Evolutionary conservation across 2,329 filamentous ascomycete genomes (phyloP).

Genomic region (Myrmaecium sp.): DNA sequence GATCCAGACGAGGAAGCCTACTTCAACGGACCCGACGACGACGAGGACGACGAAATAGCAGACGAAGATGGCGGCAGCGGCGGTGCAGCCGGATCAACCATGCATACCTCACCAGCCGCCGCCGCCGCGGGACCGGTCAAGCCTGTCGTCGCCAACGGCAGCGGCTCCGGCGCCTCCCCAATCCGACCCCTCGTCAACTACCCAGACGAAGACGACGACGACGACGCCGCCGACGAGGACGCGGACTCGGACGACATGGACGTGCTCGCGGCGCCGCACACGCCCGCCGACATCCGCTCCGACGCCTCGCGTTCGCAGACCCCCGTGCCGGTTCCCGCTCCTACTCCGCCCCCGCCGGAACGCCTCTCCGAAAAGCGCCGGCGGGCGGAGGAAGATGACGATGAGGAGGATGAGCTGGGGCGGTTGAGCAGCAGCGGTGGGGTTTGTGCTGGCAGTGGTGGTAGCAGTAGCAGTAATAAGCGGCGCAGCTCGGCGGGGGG

Average conservation of each 20-base stretch:
- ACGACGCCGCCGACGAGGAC: constrained; percentile 29
- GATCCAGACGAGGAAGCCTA: constrained; percentile 84
- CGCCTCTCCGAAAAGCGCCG: constrained; percentile 76
- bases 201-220: constrained; percentile 72
- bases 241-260: background rate
- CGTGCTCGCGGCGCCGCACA: background rate
- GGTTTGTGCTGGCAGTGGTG: too few species aligned
- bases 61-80: constrained; percentile 12
- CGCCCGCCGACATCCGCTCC: background rate
- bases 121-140: too few species aligned
- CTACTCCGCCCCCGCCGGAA: constrained; percentile 37
- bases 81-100: too few species aligned
- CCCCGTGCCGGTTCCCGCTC: background rate
- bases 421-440: constrained; percentile 24
- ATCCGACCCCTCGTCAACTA: constrained; percentile 71
- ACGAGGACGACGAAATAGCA: constrained; percentile 56
- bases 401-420: constrained; percentile 73
- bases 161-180: constrained; percentile 47
- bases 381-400: constrained; percentile 84
- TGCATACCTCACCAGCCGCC: too few species aligned
- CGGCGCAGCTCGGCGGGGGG: constrained; percentile 3
- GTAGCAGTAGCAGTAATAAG: too few species aligned
- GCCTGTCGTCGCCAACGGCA: constrained; percentile 13
- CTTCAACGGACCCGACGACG: constrained; percentile 78
- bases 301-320: background rate